Percentiles rank a stretch among this genome's conserved stretches.
Conservation (phyloP, 2,329 filamentous ascomycete species). For the Fusarium protoensiforme region DNA sequence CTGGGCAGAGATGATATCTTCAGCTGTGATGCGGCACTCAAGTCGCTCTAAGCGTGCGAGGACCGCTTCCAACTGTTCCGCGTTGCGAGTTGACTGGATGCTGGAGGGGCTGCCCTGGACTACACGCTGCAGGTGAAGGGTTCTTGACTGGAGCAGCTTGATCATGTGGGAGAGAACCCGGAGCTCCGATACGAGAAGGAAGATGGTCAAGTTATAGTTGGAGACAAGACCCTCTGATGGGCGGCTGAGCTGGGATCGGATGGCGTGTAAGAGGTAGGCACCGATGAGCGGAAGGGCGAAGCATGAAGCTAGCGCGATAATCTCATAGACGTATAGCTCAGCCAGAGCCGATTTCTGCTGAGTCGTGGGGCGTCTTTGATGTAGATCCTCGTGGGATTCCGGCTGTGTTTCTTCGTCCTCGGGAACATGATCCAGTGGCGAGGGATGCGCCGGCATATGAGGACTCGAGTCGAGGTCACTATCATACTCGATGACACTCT, state of each 20-base stretch:
- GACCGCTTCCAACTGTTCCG: conserved; percentile 65
- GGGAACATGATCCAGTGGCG: conserved; percentile 55
- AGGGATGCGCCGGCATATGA: conserved; percentile 28
- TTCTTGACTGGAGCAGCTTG: conserved; percentile 81
- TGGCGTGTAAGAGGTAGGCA: conserved; percentile 85
- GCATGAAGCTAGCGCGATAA: conserved; percentile 79
- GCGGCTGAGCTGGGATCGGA: conserved; percentile 82
- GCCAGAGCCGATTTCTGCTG: conserved; percentile 57
- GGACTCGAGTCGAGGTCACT: conserved; percentile 52
- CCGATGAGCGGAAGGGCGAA: conserved; percentile 82
- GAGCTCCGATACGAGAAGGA: conserved; percentile 87
- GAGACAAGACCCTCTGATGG: conserved; percentile 89
- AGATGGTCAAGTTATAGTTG: conserved; percentile 92
- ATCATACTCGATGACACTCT: conserved; percentile 58
- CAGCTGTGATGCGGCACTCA: conserved; percentile 62
- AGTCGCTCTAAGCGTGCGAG: conserved; percentile 75
- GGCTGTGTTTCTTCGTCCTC: conserved; percentile 49
- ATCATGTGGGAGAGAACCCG: conserved; percentile 85
- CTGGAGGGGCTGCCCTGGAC: conserved; percentile 66
- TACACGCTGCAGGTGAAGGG: conserved; percentile 82
- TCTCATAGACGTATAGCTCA: conserved; percentile 80
- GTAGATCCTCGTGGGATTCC: conserved; percentile 27
- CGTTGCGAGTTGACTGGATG: conserved; percentile 42
- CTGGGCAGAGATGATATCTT: conserved; percentile 39
- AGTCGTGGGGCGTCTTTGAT: conserved; percentile 18